Base-by-base conservation (phyloP, 768 basidiomycete species). In the Gautieria morchelliformis region DNA sequence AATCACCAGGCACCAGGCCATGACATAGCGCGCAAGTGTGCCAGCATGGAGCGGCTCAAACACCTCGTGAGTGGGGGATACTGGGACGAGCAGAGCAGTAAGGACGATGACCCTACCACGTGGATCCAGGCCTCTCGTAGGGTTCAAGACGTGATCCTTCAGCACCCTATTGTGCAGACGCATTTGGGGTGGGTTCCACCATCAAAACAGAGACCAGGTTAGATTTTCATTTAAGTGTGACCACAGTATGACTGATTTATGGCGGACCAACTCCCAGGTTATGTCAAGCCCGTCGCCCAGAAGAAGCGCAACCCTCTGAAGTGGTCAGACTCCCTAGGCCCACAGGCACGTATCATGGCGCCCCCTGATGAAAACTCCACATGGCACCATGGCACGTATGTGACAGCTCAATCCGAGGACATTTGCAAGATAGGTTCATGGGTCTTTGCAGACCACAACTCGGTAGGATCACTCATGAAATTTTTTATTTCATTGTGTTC, bases 1-100 rank as follows among this genome's bases (percentile, higher is more conserved):
- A 72, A 71, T 49, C 58, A 54, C 5, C 69, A 72, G 19, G 70
- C 67, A 1, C 72, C 65, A 0, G 63, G 63, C 30, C 56, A 61
- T 0, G 66, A 70, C 37, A 71, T 60, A 24, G 58, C 52, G 12
- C 7, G 20, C 30, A 53, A 35, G 27, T 53, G 33, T 22, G 10
- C 30, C 40, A 53, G 40, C 40, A n/a, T 53, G 10, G 52, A 53
- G 33, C 19, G 35, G 11, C 35, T 53, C 19, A 53, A 53, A 41
- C 52, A 53, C 27, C 19, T 53, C 10, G 11, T 41, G 14, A 27
- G 17, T 53, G 52, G 52, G 35, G 52, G 52, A 19, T 53, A 12
- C 20, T 53, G 52, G 52, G 33, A 37, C n/a, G 27, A n/a, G 15
- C 27, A 30, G n/a, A n/a, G n/a, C n/a, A 51, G 39, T 17, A 40